A percentile compares a stretch with the other conserved stretches of the same genome.
Evolutionary conservation across 1,284 basidiomycete species (phyloP).

Genomic region (Leucoagaricus sp.): DNA sequence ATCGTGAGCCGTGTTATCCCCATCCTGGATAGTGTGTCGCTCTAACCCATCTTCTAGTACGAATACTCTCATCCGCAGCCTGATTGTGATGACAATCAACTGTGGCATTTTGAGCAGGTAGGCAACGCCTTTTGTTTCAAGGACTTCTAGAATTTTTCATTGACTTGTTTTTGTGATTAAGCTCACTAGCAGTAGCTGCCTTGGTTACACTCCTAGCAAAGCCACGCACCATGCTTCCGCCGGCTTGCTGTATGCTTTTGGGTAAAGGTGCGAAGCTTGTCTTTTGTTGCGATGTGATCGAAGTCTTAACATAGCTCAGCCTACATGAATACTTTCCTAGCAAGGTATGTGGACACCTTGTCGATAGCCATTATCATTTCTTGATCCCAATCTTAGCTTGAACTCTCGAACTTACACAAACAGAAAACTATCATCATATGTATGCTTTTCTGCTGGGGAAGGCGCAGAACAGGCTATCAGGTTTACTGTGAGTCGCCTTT

Average conservation of each 20-base stretch:
- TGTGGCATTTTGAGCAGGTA: conserved; percentile 17
- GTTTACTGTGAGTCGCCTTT: neutral
- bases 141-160: neutral
- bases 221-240: neutral
- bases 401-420: conserved; percentile 2
- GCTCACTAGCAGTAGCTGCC: neutral
- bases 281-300: neutral
- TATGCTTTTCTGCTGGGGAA: neutral
- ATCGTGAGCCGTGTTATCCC: conserved; percentile 1
- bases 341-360: neutral
- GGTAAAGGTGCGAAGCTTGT: conserved; percentile 2
- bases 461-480: neutral
- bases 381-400: neutral
- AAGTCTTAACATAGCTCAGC: neutral
- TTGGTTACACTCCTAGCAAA: conserved; percentile 9
- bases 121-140: too few species aligned
- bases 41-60: neutral
- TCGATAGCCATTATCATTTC: neutral
- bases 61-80: conserved; percentile 9
- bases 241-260: conserved; percentile 1
- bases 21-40: neutral
- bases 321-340: conserved; percentile 6
- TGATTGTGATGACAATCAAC: conserved; percentile 17
- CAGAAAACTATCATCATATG: neutral
- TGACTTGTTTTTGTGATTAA: neutral